Evolutionary conservation across 179 eudicot genomes (phyloP).

Genomic region (Camellia oleifera): DNA sequence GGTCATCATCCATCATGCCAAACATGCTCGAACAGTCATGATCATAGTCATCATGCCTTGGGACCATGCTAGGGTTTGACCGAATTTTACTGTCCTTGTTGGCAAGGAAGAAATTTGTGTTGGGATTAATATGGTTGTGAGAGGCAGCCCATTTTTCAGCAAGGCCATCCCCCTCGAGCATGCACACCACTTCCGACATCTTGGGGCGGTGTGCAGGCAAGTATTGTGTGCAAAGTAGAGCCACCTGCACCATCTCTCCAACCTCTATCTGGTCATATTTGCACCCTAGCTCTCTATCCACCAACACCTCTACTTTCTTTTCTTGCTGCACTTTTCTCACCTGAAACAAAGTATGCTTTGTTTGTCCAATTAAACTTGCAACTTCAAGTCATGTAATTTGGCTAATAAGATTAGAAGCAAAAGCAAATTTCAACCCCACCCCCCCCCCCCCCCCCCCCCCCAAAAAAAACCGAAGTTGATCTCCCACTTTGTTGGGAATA

Average conservation of each 20-base stretch:
- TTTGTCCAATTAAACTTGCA: background rate
- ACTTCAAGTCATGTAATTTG: background rate
- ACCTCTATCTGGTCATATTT: slow-evolving; percentile 78
- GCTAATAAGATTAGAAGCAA: too few species aligned
- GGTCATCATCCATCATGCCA: slow-evolving; percentile 65
- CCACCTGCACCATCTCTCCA: slow-evolving; percentile 86
- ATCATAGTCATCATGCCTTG: slow-evolving; percentile 15
- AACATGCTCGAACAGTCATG: slow-evolving; percentile 43
- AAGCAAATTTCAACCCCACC: too few species aligned
- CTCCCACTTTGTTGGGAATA: too few species aligned
- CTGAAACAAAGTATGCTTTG: slow-evolving; percentile 22
- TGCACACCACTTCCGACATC: slow-evolving; percentile 81
- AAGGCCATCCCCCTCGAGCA: slow-evolving; percentile 93
- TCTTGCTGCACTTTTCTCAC: slow-evolving; percentile 70
- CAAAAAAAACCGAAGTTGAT: too few species aligned
- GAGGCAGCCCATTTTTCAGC: slow-evolving; percentile 94
- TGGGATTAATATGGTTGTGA: slow-evolving; percentile 37
- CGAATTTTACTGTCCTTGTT: slow-evolving; percentile 14
- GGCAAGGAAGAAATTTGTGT: slow-evolving; percentile 29
- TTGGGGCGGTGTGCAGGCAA: slow-evolving; percentile 69
- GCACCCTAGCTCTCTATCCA: slow-evolving; percentile 67
- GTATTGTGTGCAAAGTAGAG: slow-evolving; percentile 81
- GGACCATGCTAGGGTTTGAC: slow-evolving; percentile 8
- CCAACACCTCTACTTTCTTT: slow-evolving; percentile 67
- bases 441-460: too few species aligned